Evolutionary conservation across 345 rosid species (phyloP).

Genomic region (Stellera chamaejasme): DNA sequence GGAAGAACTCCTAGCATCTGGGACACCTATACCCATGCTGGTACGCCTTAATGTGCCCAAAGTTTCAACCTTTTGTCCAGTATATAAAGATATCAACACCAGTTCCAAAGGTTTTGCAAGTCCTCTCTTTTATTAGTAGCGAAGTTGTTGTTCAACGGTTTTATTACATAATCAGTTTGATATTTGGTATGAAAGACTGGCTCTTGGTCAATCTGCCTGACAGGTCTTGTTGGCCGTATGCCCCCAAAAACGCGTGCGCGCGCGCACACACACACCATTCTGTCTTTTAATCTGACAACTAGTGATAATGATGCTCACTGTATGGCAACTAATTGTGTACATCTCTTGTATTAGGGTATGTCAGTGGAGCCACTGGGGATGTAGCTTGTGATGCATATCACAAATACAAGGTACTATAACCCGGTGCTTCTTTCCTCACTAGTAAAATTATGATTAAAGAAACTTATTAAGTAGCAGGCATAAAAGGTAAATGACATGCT

Average conservation of each 20-base stretch:
- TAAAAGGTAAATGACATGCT: too few species aligned
- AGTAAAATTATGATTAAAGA: too few species aligned
- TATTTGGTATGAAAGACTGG: too few species aligned
- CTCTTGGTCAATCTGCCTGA: too few species aligned
- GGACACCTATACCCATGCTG: slow-evolving; percentile 41
- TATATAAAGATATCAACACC: not conserved
- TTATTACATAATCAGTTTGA: not conserved
- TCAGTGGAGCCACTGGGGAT: slow-evolving; percentile 32
- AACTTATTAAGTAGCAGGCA: too few species aligned
- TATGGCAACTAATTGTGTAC: not conserved
- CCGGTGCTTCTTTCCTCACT: not conserved
- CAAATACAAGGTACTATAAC: slow-evolving; percentile 52
- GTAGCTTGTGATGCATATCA: slow-evolving; percentile 48
- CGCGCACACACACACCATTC: too few species aligned
- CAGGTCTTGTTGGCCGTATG: too few species aligned
- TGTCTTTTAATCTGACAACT: too few species aligned
- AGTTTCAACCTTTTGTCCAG: not conserved
- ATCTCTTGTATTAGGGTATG: slow-evolving; percentile 24
- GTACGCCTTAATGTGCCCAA: slow-evolving; percentile 6
- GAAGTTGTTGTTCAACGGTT: not conserved
- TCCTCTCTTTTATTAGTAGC: too few species aligned
- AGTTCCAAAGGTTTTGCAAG: too few species aligned
- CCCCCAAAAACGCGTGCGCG: too few species aligned
- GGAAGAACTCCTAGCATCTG: slow-evolving; percentile 54
- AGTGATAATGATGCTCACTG: too few species aligned